Conservation (phyloP, 768 basidiomycete genomes). For the Collybia mongolica region DNA sequence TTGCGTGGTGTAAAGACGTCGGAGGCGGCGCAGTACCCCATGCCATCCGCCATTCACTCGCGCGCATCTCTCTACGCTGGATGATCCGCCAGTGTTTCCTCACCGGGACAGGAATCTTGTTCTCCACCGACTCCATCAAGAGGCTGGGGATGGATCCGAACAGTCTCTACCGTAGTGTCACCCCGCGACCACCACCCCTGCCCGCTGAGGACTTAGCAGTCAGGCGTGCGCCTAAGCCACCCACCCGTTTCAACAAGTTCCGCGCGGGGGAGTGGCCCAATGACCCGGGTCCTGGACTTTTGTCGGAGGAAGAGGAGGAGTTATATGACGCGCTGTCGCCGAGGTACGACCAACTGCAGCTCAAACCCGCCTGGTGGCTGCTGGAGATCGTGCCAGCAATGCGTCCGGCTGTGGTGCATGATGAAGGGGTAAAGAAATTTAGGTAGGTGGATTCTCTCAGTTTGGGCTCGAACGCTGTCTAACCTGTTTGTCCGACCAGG, state of each 20-base stretch:
- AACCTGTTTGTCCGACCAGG: not conserved
- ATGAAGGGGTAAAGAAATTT: constrained; percentile 24
- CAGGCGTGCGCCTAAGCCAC: not conserved
- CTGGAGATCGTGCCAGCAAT: constrained; percentile 47
- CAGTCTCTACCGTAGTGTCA: constrained; percentile 34
- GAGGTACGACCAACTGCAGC: constrained; percentile 48
- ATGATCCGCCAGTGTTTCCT: constrained; percentile 71
- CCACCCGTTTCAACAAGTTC: not conserved
- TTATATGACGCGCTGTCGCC: constrained; percentile 46
- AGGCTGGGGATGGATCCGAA: constrained; percentile 41
- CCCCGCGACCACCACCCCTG: constrained; percentile 28
- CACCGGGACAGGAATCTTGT: constrained; percentile 56
- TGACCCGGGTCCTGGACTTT: too few species aligned
- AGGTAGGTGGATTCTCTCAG: not conserved
- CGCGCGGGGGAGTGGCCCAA: too few species aligned
- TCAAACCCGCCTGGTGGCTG: constrained; percentile 52
- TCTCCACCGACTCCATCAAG: constrained; percentile 42
- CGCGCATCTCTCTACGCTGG: constrained; percentile 59
- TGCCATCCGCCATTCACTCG: constrained; percentile 36
- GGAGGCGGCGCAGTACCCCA: constrained; percentile 56
- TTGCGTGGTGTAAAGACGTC: constrained; percentile 42
- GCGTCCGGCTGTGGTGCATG: constrained; percentile 30
- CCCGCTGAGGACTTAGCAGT: constrained; percentile 10
- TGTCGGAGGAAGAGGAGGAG: constrained; percentile 52
- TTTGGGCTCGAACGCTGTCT: too few species aligned